Base-by-base conservation (phyloP, 306 rosid species). In the Quillaja saponaria region DNA sequence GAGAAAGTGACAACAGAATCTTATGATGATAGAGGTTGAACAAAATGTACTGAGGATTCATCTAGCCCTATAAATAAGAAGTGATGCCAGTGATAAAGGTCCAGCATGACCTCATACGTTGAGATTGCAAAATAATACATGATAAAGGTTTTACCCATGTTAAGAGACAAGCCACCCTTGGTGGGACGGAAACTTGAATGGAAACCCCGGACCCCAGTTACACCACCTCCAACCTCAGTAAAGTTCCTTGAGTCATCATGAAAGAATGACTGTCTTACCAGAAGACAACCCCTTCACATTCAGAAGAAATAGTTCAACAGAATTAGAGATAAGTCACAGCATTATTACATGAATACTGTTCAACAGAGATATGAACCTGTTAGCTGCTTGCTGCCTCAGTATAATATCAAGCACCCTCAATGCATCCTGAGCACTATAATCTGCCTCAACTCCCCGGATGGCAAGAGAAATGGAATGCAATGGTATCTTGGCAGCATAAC, bases 221-320 rank as follows among this genome's bases (percentile, higher is more conserved):
- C 88, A 45, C 96, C 95, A 40, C 90, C 95, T 74, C 95, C 98
- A 66, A 91, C 81, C 69, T 88, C 96, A 14, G 62, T 38, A 66
- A 79, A 79, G 79, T 84, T 81, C 58, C 82, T 73, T 4, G 72
- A 49, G 78, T 91, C 95, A 39, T 82, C 90, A 12, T 74, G 88
- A 63, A 88, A 91, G 80, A 86, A 91, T 15, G 98, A 91, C 55
- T 91, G 98, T 51, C 95, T 71, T 39, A 86, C 96, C 73, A 91
- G 71, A 69, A 88, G 95, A 69, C 96, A 86, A 38, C 90, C 92
- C 79, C 98, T 91, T 64, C 61, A 53, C 76, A 78, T 61, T 73
- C 65, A 70, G 62, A 71, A 57, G 46, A 55, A 53, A 62, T 21
- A 13, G 42, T 61, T 70, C 50, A 69, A 75, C 42, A 39, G 47